phyloP scores from a whole-genome alignment of 208 protist species.

The Borovskyia barvae region DNA sequence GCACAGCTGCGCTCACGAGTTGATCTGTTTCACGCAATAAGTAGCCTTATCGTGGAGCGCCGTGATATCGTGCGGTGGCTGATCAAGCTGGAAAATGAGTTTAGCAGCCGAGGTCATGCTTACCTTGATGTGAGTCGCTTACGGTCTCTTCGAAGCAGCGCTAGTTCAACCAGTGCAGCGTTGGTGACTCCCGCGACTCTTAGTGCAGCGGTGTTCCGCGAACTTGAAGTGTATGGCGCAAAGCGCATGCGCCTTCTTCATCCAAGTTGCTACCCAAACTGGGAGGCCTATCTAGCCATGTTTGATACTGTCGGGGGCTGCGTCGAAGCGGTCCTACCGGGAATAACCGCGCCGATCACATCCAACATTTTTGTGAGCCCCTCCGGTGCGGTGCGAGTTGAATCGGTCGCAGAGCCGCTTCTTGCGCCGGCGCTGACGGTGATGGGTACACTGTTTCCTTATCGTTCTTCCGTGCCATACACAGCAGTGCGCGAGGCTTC shows the following conservation, averaged over 20 bases:
- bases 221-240: conserved; percentile 68
- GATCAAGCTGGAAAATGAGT: conserved; percentile 91
- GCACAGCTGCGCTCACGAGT: conserved; percentile 47
- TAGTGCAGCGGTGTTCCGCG: conserved; percentile 34
- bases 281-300: conserved; percentile 74
- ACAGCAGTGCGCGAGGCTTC: conserved; percentile 64
- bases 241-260: conserved; percentile 80
- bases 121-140: conserved; percentile 88
- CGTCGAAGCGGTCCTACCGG: conserved; percentile 83
- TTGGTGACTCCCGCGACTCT: conserved; percentile 3
- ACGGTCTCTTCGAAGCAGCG: conserved; percentile 32
- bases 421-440: conserved; percentile 84
- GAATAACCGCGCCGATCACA: conserved; percentile 47
- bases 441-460: conserved; percentile 72
- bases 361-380: conserved; percentile 89
- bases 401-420: conserved; percentile 88
- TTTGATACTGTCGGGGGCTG: conserved; percentile 80
- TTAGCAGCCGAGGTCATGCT: conserved; percentile 79
- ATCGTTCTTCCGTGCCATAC: conserved; percentile 48
- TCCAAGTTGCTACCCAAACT: conserved; percentile 72
- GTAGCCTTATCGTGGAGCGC: conserved; percentile 68
- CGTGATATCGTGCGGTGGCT: conserved; percentile 78
- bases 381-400: conserved; percentile 60
- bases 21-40: conserved; percentile 64
- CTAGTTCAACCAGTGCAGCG: background rate